Percentiles rank a stretch among this genome's conserved stretches.
These are phyloP conservation scores for Gaillardinia entomophila DNA, from an alignment of 805 yeast genomes.

Conservation along the genomic window DNA sequence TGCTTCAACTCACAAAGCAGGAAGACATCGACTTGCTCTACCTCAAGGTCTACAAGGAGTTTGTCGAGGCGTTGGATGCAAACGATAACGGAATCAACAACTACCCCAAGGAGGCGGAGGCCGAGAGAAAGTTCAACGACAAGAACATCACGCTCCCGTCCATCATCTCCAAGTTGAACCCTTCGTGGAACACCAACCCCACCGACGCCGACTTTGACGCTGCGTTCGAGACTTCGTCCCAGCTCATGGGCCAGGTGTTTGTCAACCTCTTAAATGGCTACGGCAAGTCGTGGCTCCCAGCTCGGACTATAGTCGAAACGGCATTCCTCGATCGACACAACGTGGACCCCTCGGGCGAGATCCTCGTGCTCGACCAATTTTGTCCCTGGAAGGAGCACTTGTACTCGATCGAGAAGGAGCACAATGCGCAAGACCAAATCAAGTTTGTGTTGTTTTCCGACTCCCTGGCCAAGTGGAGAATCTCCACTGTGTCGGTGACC, in stretches of 20 bases:
- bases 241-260: slow-evolving; percentile 80
- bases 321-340: slow-evolving; percentile 60
- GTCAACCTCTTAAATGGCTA: slow-evolving; percentile 57
- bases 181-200: slow-evolving; percentile 72
- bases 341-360: slow-evolving; percentile 65
- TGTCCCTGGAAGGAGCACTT: slow-evolving; percentile 97
- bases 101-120: slow-evolving; percentile 47
- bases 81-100: slow-evolving; percentile 89
- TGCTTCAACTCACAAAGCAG: slow-evolving; percentile 36
- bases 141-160: slow-evolving; percentile 72
- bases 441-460: slow-evolving; percentile 80
- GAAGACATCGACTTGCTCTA: slow-evolving; percentile 55
- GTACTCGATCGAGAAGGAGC: slow-evolving; percentile 61
- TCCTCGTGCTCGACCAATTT: slow-evolving; percentile 66
- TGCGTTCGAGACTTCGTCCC: slow-evolving; percentile 64
- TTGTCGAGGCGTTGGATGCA: slow-evolving; percentile 90
- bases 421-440: slow-evolving; percentile 48
- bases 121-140: slow-evolving; percentile 62
- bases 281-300: slow-evolving; percentile 90
- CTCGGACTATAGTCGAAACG: slow-evolving; percentile 66
- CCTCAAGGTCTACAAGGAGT: slow-evolving; percentile 74
- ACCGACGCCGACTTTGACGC: slow-evolving; percentile 62
- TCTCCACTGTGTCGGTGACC: slow-evolving; percentile 85
- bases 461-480: slow-evolving; percentile 69
- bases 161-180: slow-evolving; percentile 74